These are phyloP conservation scores for Stephania cephalantha DNA, from an alignment of 164 flowering plant species.

Conservation along the genomic window DNA sequence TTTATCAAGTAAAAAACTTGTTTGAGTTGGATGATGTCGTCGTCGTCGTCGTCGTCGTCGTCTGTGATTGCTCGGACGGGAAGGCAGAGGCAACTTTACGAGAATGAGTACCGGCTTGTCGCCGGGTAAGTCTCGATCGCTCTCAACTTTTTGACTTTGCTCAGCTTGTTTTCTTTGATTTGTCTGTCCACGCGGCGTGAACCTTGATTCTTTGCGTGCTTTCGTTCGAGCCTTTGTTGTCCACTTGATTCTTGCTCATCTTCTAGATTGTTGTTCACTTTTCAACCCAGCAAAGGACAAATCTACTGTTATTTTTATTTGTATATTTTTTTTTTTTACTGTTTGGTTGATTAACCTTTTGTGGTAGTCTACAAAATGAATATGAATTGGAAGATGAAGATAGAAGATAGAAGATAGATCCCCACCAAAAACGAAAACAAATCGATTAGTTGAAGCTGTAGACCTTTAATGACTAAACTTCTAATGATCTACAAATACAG, in stretches of 20 bases:
- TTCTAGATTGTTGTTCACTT: not conserved
- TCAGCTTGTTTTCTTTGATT: not conserved
- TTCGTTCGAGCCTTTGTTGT: no score
- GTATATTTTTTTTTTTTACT: not conserved
- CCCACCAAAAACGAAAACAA: no score
- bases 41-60: constrained; percentile 20
- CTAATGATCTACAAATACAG: no score
- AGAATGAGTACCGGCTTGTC: constrained; percentile 48
- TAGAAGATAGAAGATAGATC: no score
- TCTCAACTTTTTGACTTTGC: not conserved
- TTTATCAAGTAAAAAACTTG: no score
- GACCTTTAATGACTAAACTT: no score
- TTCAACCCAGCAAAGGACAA: not conserved
- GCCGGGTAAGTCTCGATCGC: constrained; percentile 40
- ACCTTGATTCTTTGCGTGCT: not conserved
- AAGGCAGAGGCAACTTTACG: constrained; percentile 47
- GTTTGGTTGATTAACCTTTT: not conserved
- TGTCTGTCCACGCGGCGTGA: not conserved
- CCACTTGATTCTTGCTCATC: not conserved
- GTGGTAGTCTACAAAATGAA: not conserved
- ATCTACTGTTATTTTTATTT: not conserved
- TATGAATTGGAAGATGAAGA: no score
- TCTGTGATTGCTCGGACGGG: constrained; percentile 44
- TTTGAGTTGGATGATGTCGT: no score
- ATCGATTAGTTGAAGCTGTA: no score